Base-by-base conservation (phyloP, 495 filamentous ascomycete genomes). In the Lasiosphaeria miniovina region DNA sequence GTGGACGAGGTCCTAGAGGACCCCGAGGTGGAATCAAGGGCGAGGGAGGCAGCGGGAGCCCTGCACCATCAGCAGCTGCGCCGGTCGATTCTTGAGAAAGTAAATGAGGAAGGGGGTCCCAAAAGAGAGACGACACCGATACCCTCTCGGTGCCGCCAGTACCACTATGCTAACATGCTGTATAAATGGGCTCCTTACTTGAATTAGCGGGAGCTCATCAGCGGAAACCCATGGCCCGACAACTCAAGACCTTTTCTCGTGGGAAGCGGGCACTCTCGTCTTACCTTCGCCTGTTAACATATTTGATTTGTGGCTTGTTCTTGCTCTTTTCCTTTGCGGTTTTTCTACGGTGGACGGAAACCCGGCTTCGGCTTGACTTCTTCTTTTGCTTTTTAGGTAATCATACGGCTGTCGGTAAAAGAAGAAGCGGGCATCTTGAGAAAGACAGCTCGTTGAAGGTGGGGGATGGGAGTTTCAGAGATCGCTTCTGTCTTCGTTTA, bases 11-110 rank as follows among this genome's bases (percentile, higher is more conserved):
- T 38, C 71, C 84, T 49, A 80, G 88, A 53, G 80, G 83, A 54
- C 81, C 82, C 14, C 84, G 87, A 36, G 83, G 84, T 7, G 81
- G 83, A 67, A 77, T 67, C 68, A 84, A 85, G 73, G 76, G 76
- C 4, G 83, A 86, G 34, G 79, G 71, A 2, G 71, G 73, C 72
- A 63, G 68, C 69, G 70, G 74, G 15, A 81, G 82, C 35, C 77
- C 83, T 15, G 75, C 79, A 59, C 77, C 82, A 51, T 72, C 75
- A 9, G 74, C 81, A 0, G 79, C 82, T 45, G 76, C 79, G 32
- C 74, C 68, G 38, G 74, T 72, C 38, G 82, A 84, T 55, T 75
- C 80, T 57, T 86, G 70, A 54, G 57, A 52, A 7, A 38, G 14
- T 49, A 15, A 15, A 49, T n/a, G 14, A 24, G 24, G 24, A 24